Evolutionary conservation across 2,329 filamentous ascomycete genomes (phyloP).

Genomic region (Fusarium keratoplasticum): DNA sequence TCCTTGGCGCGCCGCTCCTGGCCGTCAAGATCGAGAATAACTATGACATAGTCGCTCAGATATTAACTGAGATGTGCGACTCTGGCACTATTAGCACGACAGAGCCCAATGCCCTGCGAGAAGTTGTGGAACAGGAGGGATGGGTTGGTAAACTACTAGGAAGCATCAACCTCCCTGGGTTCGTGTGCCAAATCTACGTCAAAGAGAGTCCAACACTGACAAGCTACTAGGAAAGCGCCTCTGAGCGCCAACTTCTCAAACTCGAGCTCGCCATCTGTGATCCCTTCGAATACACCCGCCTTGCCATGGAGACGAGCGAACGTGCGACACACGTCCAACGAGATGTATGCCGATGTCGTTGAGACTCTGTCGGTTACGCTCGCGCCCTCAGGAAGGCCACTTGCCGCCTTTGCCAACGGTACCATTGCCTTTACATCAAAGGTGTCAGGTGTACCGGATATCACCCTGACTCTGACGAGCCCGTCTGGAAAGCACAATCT

Average conservation of each 20-base stretch:
- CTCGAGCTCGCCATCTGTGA: conserved; percentile 54
- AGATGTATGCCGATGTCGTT: conserved; percentile 95
- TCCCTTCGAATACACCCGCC: conserved; percentile 62
- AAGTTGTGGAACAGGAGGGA: conserved; percentile 91
- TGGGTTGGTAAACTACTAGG: conserved; percentile 90
- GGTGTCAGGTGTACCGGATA: conserved; percentile 92
- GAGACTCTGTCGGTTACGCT: conserved; percentile 90
- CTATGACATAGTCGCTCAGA: conserved; percentile 94
- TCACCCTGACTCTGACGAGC: conserved; percentile 83
- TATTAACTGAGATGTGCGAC: conserved; percentile 97
- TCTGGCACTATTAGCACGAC: conserved; percentile 89
- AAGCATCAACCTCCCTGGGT: conserved; percentile 86
- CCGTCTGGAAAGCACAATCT: conserved; percentile 85
- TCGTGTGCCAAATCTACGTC: conserved; percentile 32
- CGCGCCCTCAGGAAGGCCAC: conserved; percentile 87
- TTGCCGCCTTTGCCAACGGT: conserved; percentile 89
- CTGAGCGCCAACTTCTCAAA: conserved; percentile 54
- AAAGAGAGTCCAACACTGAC: conserved; percentile 15
- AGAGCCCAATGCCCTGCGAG: conserved; percentile 90
- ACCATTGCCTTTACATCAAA: conserved; percentile 96
- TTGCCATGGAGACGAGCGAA: conserved; percentile 92
- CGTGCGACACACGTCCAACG: conserved; percentile 95
- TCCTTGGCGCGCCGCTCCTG: conserved; percentile 87
- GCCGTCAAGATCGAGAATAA: conserved; percentile 87
- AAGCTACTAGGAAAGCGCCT: conserved; percentile 53